Conservation (phyloP, 1,284 basidiomycete genomes). For the Pseudozyma tsukubaensis region DNA sequence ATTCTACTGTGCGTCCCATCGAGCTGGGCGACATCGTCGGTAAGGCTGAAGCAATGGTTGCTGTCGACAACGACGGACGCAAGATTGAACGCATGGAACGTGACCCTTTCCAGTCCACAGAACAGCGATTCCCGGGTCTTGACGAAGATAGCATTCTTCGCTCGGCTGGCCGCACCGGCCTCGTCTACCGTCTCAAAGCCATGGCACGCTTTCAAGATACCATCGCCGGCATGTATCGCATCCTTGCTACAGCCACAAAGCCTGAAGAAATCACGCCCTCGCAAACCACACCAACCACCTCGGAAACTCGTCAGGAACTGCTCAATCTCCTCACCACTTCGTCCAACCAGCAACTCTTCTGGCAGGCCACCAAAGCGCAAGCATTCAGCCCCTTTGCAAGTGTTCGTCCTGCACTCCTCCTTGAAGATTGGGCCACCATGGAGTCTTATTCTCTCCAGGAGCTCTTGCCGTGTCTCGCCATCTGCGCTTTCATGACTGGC, state of each 20-base stretch:
- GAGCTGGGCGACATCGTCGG: conserved; percentile 20
- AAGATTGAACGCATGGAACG: conserved; percentile 41
- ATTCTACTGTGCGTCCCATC: conserved; percentile 42
- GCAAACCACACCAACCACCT: conserved; percentile 18
- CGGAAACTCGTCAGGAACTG: conserved; percentile 31
- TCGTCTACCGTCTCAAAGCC: conserved; percentile 33
- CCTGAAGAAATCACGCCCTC: conserved; percentile 6
- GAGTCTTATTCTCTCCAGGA: conserved; percentile 44
- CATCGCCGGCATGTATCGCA: conserved; percentile 42
- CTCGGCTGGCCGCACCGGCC: conserved; percentile 44
- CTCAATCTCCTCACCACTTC: conserved; percentile 30
- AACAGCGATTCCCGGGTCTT: conserved; percentile 45
- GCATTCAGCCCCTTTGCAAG: conserved; percentile 41
- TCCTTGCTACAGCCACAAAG: conserved; percentile 28
- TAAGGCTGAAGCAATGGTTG: conserved; percentile 32
- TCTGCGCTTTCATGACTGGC: conserved; percentile 45
- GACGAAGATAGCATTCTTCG: conserved; percentile 50
- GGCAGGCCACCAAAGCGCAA: conserved; percentile 32
- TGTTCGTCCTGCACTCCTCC: conserved; percentile 36
- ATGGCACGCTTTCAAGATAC: conserved; percentile 47
- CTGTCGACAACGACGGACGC: conserved; percentile 36
- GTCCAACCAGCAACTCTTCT: conserved; percentile 23
- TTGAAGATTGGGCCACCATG: conserved; percentile 48
- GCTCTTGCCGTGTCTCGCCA: conserved; percentile 34
- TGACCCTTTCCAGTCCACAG: conserved; percentile 40